phyloP scores from a whole-genome alignment of 2,329 filamentous ascomycete species.

The Pyrenochaeta sp. region DNA sequence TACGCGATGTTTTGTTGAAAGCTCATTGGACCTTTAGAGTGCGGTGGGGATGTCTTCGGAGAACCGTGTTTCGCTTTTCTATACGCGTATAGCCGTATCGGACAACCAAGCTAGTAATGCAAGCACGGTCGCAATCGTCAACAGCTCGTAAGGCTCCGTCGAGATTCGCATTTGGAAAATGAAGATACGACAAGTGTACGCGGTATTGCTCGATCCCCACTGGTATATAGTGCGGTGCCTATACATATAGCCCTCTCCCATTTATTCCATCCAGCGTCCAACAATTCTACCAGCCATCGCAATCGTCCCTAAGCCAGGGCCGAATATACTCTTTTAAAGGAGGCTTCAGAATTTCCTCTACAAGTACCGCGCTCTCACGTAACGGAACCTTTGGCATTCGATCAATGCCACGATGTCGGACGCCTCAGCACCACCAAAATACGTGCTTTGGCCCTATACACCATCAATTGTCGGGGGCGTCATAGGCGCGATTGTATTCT shows the following conservation, averaged over 20 bases:
- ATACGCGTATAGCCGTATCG: neutral
- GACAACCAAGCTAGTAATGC: neutral
- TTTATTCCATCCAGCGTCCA: neutral
- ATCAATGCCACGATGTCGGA: slow-evolving; percentile 25
- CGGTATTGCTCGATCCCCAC: neutral
- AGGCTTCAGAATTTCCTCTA: neutral
- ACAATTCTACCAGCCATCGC: neutral
- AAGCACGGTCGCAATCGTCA: neutral
- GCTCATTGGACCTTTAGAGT: neutral
- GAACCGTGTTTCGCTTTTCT: neutral
- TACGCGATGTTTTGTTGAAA: neutral
- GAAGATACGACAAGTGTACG: slow-evolving; percentile 1
- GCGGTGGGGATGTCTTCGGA: neutral
- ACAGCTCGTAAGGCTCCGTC: neutral
- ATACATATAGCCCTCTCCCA: neutral
- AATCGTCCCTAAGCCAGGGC: neutral
- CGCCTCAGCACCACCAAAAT: slow-evolving; percentile 22
- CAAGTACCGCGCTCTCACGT: neutral
- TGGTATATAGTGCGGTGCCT: neutral
- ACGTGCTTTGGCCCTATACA: slow-evolving; percentile 50
- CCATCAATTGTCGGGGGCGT: slow-evolving; percentile 59
- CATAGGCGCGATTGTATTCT: slow-evolving; percentile 60
- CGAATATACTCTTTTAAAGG: neutral
- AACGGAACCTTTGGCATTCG: neutral
- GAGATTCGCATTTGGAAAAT: neutral